phyloP scores from a whole-genome alignment of 371 early-diverging fungal genomes.

The Parasitella parasitica region DNA sequence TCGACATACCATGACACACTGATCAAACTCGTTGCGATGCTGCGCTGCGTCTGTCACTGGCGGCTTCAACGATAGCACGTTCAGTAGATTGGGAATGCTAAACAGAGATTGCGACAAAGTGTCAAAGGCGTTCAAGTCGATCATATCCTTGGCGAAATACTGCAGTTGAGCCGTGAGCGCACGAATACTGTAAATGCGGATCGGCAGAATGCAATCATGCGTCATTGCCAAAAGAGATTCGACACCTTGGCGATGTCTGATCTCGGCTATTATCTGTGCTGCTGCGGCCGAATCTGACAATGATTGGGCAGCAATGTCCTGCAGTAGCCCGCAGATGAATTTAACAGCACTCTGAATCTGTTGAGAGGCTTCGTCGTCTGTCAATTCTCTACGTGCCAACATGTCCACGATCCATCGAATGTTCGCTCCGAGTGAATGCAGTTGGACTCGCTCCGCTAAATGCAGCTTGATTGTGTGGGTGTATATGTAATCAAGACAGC shows the following conservation, averaged over 20 bases:
- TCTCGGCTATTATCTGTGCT: background rate
- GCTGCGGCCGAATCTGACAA: background rate
- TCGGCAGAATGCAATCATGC: background rate
- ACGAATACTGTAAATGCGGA: background rate
- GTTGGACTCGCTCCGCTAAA: background rate
- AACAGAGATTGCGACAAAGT: background rate
- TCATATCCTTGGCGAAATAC: background rate
- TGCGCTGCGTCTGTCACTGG: background rate
- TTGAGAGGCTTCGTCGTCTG: background rate
- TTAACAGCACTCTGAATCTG: background rate
- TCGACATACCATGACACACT: background rate
- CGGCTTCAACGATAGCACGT: background rate
- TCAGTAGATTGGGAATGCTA: background rate
- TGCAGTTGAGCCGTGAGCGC: background rate
- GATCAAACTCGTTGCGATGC: background rate
- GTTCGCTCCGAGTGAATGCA: slow-evolving; percentile 6
- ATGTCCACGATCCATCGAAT: background rate
- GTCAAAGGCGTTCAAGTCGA: background rate
- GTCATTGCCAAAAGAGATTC: background rate
- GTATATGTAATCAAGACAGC: slow-evolving; percentile 15
- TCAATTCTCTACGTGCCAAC: background rate
- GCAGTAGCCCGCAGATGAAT: background rate
- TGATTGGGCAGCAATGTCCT: background rate
- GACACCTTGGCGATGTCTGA: background rate
- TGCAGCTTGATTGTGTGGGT: background rate